Evolutionary conservation across 768 basidiomycete genomes (phyloP).

Genomic region (Vararia minispora): DNA sequence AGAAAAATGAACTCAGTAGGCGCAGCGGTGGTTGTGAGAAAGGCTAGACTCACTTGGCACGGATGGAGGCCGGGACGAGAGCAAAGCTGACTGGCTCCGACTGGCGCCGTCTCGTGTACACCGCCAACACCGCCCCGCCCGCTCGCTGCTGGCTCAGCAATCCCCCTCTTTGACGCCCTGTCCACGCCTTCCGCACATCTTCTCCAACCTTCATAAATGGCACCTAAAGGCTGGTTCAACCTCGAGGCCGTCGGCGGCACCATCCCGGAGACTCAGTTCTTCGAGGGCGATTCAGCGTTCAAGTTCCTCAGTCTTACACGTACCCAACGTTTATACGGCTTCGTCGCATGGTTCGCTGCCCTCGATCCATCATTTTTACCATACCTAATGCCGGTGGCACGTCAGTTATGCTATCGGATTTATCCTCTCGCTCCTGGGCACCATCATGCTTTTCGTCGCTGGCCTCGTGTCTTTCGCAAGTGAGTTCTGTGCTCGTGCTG

Average conservation of each 20-base stretch:
- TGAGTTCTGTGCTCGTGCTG: constrained; percentile 26
- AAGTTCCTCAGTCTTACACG: constrained; percentile 66
- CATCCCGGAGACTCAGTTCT: constrained; percentile 72
- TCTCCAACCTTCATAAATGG: constrained; percentile 22
- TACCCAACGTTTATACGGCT: constrained; percentile 79
- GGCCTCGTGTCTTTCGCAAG: constrained; percentile 61
- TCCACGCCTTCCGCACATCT: background rate
- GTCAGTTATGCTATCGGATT: constrained; percentile 68
- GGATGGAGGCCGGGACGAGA: too few species aligned
- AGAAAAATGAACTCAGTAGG: too few species aligned
- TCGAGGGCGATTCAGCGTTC: constrained; percentile 87
- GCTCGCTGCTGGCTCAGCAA: constrained; percentile 1
- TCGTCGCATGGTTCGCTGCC: constrained; percentile 59
- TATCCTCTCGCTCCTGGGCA: constrained; percentile 68
- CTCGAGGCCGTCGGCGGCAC: constrained; percentile 53
- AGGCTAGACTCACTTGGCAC: too few species aligned
- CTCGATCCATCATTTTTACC: background rate
- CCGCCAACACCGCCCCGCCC: too few species aligned
- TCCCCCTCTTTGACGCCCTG: background rate
- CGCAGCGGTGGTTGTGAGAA: too few species aligned
- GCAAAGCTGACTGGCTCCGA: too few species aligned
- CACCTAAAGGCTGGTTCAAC: constrained; percentile 78
- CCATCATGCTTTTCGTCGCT: constrained; percentile 66
- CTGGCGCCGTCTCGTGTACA: too few species aligned
- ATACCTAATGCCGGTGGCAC: background rate